Evolutionary conservation across 495 filamentous ascomycete genomes (phyloP).

Genomic region (Hypoxylon lienhwacheense): DNA sequence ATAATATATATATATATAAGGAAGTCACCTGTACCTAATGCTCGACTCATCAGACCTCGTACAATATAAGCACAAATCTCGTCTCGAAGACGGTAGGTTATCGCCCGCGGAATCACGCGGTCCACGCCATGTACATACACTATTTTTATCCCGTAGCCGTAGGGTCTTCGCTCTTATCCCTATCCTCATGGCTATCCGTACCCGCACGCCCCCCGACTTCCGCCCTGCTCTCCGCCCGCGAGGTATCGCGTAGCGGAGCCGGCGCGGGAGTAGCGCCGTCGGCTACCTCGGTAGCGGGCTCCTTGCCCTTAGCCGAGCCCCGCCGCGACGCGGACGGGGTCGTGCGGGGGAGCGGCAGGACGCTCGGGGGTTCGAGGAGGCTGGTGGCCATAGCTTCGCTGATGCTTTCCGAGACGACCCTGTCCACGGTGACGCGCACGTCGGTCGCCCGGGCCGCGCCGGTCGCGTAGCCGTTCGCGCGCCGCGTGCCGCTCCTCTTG

Average conservation of each 20-base stretch:
- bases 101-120: no score
- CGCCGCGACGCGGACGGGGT: background rate
- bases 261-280: background rate
- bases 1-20: no score
- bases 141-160: no score
- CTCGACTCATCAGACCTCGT: no score
- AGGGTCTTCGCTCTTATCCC: no score
- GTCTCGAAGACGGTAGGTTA: no score
- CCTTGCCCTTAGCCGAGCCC: constrained; percentile 29
- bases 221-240: background rate
- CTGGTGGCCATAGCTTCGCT: constrained; percentile 36
- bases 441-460: background rate
- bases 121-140: no score
- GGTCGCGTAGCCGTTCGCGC: constrained; percentile 9
- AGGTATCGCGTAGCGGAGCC: background rate
- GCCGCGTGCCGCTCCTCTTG: constrained; percentile 15
- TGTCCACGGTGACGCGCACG: constrained; percentile 23
- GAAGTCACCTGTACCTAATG: no score
- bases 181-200: no score
- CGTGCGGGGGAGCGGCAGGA: constrained; percentile 11
- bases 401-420: constrained; percentile 26
- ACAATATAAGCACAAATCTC: no score
- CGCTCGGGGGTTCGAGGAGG: constrained; percentile 18
- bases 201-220: no score
- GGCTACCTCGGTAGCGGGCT: constrained; percentile 28